These are phyloP conservation scores for Ilyonectria destructans DNA, from an alignment of 2,329 filamentous ascomycete species.

Conservation along the genomic window DNA sequence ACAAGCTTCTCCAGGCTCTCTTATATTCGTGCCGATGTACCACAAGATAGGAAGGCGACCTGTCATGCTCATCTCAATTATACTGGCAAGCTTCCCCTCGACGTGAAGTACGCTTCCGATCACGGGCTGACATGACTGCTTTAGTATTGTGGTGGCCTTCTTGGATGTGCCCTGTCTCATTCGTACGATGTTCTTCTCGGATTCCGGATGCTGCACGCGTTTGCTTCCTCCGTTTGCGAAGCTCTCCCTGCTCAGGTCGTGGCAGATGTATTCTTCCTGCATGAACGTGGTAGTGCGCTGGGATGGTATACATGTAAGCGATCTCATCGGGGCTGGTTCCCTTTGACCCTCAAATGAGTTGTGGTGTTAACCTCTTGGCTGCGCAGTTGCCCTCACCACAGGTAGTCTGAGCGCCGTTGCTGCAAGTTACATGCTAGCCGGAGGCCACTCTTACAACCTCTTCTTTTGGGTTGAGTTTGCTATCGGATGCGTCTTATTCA, in stretches of 20 bases:
- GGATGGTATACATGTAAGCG: conserved; percentile 12
- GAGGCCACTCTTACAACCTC: not conserved
- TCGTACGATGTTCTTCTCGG: not conserved
- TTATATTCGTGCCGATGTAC: conserved; percentile 6
- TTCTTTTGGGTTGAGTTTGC: conserved; percentile 16
- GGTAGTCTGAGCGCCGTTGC: not conserved
- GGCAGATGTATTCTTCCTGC: conserved; percentile 8
- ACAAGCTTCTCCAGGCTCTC: not conserved
- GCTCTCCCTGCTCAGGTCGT: conserved; percentile 10
- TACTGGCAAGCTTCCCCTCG: not conserved
- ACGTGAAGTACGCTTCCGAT: not conserved
- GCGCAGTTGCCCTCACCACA: not conserved
- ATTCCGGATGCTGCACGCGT: conserved; percentile 3
- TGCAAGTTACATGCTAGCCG: conserved; percentile 1
- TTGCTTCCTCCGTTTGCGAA: conserved; percentile 11
- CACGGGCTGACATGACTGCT: not conserved
- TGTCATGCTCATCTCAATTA: not conserved
- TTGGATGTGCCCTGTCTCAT: not conserved
- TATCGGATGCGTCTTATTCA: not conserved
- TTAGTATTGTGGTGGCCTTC: conserved; percentile 1
- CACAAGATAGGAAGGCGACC: conserved; percentile 5
- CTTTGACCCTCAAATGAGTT: not conserved
- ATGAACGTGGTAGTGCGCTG: conserved; percentile 6
- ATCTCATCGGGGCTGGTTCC: not conserved
- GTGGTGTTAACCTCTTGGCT: not conserved